These are phyloP conservation scores for Blastobotrys terrestris DNA, from an alignment of 805 yeast species.

Conservation along the genomic window DNA sequence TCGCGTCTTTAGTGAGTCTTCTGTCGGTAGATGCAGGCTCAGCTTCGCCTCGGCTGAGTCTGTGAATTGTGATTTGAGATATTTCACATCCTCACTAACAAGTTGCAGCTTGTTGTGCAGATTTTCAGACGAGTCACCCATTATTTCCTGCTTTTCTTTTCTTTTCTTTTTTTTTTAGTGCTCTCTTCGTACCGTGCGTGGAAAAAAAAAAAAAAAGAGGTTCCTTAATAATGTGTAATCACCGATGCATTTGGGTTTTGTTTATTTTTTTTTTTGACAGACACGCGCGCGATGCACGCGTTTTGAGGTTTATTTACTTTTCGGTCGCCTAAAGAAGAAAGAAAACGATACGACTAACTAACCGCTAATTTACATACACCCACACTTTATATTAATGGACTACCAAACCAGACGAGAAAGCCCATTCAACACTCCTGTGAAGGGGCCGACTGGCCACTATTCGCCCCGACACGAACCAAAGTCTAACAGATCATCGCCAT, in stretches of 20 bases:
- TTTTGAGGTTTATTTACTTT: not conserved
- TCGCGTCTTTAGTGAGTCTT: constrained; percentile 41
- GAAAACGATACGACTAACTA: too few species aligned
- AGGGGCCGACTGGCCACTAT: not conserved
- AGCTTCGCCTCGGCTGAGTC: constrained; percentile 40
- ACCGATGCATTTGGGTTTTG: too few species aligned
- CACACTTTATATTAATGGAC: not conserved
- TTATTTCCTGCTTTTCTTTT: too few species aligned
- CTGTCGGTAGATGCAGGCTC: constrained; percentile 42
- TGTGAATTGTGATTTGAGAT: constrained; percentile 40
- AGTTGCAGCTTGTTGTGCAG: constrained; percentile 35
- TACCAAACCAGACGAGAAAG: not conserved
- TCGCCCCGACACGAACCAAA: not conserved
- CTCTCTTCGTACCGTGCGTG: too few species aligned
- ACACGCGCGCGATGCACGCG: not conserved
- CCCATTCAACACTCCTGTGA: not conserved
- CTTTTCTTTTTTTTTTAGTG: too few species aligned
- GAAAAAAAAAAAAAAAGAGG: too few species aligned
- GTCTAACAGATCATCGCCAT: not conserved
- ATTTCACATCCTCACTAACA: constrained; percentile 46
- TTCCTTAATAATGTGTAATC: constrained; percentile 7
- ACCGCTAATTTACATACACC: too few species aligned
- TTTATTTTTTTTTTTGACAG: not conserved
- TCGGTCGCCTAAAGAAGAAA: not conserved
- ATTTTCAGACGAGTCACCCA: constrained; percentile 5